Base-by-base conservation (phyloP, 495 filamentous ascomycete species). In the Parathielavia hyrcaniae region DNA sequence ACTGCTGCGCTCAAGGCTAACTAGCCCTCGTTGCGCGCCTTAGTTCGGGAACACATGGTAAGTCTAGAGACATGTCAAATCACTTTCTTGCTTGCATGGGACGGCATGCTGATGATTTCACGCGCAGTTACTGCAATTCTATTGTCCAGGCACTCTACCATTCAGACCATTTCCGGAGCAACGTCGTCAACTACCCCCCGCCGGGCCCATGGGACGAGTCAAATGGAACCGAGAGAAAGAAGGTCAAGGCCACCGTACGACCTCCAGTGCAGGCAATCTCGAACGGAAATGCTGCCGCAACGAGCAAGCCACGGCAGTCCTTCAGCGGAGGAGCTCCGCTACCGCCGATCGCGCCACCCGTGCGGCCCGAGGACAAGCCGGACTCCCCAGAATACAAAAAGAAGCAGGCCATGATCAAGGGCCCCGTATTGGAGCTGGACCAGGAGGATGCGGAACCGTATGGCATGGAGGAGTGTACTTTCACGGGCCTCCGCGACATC, bases 21-120 rank as follows among this genome's bases (percentile, higher is more conserved):
- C 62, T 65, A 55, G 71, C 64, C 43, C 11, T 48, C 17, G 46
- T 51, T 32, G 30, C 32, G n/a, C 30, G 17, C 12, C 50, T 35
- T 61, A 97, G 91, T 96, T 92, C 74, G 93, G 93, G 61, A 97
- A 96, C 65, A 98, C 93, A 64, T 98, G 93, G 91, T 96, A 86
- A 65, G 76, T 41, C 7, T 11, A 43, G 43, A 4, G 22, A 36
- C 23, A 52, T 23, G 30, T 47, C 26, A 3, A 12, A 38, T 7
- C 5, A 12, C 16, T 19, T 26, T 10, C 30, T 4, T 4, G 20
- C 13, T 0, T 10, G 32, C 26, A 14, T 17, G 17, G 19, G 46
- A 14, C 5, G 26, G 16, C 26, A 50, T 50, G 20, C 40, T 44
- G 32, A 51, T 46, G 14, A 32, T 19, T 5, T 32, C 12, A 22